Conservation (phyloP, 2,329 filamentous ascomycete genomes). For the Aphanocladium album region DNA sequence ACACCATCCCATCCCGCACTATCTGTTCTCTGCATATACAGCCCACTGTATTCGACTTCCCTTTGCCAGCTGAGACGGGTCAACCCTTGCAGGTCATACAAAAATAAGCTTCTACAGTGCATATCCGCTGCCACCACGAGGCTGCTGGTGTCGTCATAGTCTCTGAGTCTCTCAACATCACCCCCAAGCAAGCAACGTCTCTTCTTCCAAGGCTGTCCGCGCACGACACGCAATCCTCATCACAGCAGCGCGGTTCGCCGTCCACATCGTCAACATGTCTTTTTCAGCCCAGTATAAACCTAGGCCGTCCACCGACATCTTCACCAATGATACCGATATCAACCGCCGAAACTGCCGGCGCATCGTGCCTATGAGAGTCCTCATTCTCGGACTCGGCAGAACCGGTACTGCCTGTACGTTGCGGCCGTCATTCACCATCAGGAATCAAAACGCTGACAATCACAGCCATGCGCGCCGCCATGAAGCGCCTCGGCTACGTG, state of each 20-base stretch:
- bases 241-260: not conserved
- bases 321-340: slow-evolving; percentile 63
- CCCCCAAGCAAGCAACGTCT: not conserved
- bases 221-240: not conserved
- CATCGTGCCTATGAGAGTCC: slow-evolving; percentile 66
- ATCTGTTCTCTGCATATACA: not conserved
- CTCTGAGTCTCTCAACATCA: not conserved
- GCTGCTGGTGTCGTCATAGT: not conserved
- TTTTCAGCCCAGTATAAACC: slow-evolving; percentile 26
- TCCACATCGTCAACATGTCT: slow-evolving; percentile 19
- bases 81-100: not conserved
- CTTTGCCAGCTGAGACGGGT: not conserved
- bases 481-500: slow-evolving; percentile 61
- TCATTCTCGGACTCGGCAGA: slow-evolving; percentile 63
- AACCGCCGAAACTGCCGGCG: slow-evolving; percentile 61
- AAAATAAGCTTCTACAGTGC: not conserved
- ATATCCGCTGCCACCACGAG: not conserved
- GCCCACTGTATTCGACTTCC: not conserved
- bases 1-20: not conserved
- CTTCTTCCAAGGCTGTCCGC: not conserved
- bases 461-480: slow-evolving; percentile 57
- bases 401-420: slow-evolving; percentile 65
- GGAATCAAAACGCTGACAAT: not conserved
- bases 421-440: not conserved
- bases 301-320: slow-evolving; percentile 51